These are phyloP conservation scores for Termitomyces titanicus DNA, from an alignment of 768 basidiomycete species.

Conservation along the genomic window DNA sequence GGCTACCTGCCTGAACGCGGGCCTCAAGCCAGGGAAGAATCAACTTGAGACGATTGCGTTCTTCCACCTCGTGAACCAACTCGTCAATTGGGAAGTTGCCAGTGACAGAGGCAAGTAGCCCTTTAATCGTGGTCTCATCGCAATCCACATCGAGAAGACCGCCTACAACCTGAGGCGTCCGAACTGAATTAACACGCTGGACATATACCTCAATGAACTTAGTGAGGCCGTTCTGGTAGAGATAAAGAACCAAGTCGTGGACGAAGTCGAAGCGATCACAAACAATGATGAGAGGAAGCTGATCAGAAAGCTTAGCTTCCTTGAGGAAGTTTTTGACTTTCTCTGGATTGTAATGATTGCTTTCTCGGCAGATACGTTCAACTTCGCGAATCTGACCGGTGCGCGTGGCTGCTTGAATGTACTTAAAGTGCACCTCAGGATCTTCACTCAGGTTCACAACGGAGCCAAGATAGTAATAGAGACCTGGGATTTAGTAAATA, in stretches of 20 bases:
- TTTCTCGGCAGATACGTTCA: conserved; percentile 97
- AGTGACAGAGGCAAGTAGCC: conserved; percentile 87
- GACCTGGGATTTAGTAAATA: conserved; percentile 39
- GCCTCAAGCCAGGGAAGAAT: conserved; percentile 97
- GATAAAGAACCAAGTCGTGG: conserved; percentile 96
- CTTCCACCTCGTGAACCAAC: conserved; percentile 95
- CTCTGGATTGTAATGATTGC: conserved; percentile 96
- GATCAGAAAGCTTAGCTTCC: conserved; percentile 94
- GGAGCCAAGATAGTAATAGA: conserved; percentile 98
- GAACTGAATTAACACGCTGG: conserved; percentile 93
- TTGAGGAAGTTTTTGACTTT: conserved; percentile 99
- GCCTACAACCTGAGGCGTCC: conserved; percentile 96
- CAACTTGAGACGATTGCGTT: conserved; percentile 91
- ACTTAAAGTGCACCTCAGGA: conserved; percentile 98
- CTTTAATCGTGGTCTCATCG: conserved; percentile 94
- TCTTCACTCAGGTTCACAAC: conserved; percentile 96
- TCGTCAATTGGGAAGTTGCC: conserved; percentile 98
- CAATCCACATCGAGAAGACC: conserved; percentile 97
- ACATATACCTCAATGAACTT: conserved; percentile 99
- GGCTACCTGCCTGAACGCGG: conserved; percentile 88
- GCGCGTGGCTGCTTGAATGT: conserved; percentile 97
- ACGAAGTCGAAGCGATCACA: conserved; percentile 99
- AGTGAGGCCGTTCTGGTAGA: conserved; percentile 95
- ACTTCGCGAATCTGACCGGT: conserved; percentile 99
- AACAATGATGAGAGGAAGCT: conserved; percentile 98